Conservation (phyloP, 495 filamentous ascomycete genomes). For the Talaromyces trachyspermus region DNA sequence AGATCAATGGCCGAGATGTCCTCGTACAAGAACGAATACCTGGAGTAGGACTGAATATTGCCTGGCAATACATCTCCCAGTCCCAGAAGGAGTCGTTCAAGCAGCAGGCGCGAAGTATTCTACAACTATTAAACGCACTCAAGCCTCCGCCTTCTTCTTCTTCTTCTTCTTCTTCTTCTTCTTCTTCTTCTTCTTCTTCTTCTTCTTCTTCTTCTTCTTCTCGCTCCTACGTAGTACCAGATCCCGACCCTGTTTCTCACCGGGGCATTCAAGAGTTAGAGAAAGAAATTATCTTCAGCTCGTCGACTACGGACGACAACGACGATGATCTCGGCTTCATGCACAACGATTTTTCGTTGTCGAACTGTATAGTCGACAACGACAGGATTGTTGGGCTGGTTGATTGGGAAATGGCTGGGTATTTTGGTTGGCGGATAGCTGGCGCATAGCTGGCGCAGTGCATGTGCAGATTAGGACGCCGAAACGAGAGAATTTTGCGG, state of each 20-base stretch:
- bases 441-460: slow-evolving; percentile 27
- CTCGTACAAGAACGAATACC: slow-evolving; percentile 37
- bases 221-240: slow-evolving; percentile 23
- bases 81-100: slow-evolving; percentile 33
- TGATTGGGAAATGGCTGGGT: slow-evolving; percentile 43
- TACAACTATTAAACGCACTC: slow-evolving; percentile 20
- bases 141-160: slow-evolving; percentile 6
- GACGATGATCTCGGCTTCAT: slow-evolving; percentile 30
- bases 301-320: slow-evolving; percentile 11
- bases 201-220: slow-evolving; percentile 13
- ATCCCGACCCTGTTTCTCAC: slow-evolving; percentile 27
- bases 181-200: no score
- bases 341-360: slow-evolving; percentile 36
- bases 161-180: no score
- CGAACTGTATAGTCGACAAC: slow-evolving; percentile 36
- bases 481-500: slow-evolving; percentile 27
- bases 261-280: slow-evolving; percentile 26
- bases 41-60: slow-evolving; percentile 34
- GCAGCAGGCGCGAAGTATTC: slow-evolving; percentile 29
- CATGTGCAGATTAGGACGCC: slow-evolving; percentile 30
- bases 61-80: slow-evolving; percentile 34
- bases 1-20: slow-evolving; percentile 33
- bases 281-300: slow-evolving; percentile 28
- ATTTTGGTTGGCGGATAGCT: slow-evolving; percentile 36
- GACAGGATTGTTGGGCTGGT: slow-evolving; percentile 35